Conservation (phyloP, 768 basidiomycete genomes). For the Tylopilus intermedius region DNA sequence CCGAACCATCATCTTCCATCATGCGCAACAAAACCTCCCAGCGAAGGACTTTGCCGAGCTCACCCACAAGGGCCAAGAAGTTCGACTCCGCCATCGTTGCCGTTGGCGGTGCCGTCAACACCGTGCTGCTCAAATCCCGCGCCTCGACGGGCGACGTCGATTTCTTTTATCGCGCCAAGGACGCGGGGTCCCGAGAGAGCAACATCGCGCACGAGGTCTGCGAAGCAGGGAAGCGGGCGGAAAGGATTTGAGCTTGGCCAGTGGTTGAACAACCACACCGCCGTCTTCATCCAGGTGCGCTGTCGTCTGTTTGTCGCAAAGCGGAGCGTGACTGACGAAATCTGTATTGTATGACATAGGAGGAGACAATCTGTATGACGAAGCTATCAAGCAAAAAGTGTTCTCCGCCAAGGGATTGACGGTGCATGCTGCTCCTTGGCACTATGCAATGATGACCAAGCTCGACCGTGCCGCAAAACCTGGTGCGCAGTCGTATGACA, state of each 20-base stretch:
- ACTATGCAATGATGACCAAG: constrained; percentile 8
- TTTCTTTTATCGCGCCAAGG: constrained; percentile 9
- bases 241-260: neutral
- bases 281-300: constrained; percentile 3
- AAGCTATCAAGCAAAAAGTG: constrained; percentile 3
- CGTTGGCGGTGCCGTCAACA: constrained; percentile 11
- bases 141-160: constrained; percentile 10
- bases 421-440: constrained; percentile 11
- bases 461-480: constrained; percentile 5
- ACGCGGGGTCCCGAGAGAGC: neutral
- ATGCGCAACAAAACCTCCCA: constrained; percentile 5
- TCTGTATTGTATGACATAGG: neutral
- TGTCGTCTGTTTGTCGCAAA: neutral
- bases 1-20: neutral
- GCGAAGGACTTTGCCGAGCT: constrained; percentile 1
- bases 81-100: constrained; percentile 5
- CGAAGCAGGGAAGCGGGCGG: constrained; percentile 1
- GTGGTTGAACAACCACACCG: constrained; percentile 12
- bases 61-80: neutral
- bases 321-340: too few relatives aligned
- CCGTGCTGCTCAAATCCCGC: constrained; percentile 2
- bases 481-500: constrained; percentile 7
- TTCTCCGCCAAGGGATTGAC: constrained; percentile 6
- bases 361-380: neutral
- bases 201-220: neutral